A percentile compares a stretch with the other conserved stretches of the same genome.
These are phyloP conservation scores for Lobosporangium transversale DNA, from an alignment of 192 early-diverging fungal species.

Conservation along the genomic window DNA sequence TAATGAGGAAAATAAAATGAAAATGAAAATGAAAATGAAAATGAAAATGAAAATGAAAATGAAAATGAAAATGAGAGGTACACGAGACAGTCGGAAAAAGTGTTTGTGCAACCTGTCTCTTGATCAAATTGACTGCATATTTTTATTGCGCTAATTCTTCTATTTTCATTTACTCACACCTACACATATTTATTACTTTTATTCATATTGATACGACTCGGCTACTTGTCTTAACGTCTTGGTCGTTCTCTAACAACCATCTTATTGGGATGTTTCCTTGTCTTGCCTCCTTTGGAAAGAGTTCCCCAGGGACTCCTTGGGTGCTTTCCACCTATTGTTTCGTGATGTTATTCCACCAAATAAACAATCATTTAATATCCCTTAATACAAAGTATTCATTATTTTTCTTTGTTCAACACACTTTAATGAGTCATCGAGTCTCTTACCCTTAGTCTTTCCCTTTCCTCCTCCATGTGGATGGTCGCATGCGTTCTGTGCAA, in stretches of 20 bases:
- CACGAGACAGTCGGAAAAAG: constrained; percentile 1
- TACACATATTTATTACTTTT: too few relatives aligned
- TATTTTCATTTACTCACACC: background rate
- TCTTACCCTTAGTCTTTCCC: constrained; percentile 91
- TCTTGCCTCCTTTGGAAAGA: constrained; percentile 93
- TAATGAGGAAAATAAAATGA: background rate
- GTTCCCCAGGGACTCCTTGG: constrained; percentile 92
- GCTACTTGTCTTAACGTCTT: constrained; percentile 55
- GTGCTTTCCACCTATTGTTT: constrained; percentile 62
- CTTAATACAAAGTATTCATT: background rate
- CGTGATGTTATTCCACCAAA: background rate
- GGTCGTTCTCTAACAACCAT: constrained; percentile 75
- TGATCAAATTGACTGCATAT: too few relatives aligned
- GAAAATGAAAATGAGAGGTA: constrained; percentile 3
- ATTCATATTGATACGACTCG: too few relatives aligned
- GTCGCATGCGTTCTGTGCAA: constrained; percentile 93
- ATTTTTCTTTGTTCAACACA: background rate
- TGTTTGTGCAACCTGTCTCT: too few relatives aligned
- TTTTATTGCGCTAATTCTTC: too few relatives aligned
- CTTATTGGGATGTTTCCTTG: constrained; percentile 71
- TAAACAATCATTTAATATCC: background rate
- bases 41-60: background rate
- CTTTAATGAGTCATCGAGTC: background rate
- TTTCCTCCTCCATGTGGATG: constrained; percentile 99
- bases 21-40: background rate